These are phyloP conservation scores for Dictyostelium citrinum DNA, from an alignment of 78 protist species.

Conservation along the genomic window DNA sequence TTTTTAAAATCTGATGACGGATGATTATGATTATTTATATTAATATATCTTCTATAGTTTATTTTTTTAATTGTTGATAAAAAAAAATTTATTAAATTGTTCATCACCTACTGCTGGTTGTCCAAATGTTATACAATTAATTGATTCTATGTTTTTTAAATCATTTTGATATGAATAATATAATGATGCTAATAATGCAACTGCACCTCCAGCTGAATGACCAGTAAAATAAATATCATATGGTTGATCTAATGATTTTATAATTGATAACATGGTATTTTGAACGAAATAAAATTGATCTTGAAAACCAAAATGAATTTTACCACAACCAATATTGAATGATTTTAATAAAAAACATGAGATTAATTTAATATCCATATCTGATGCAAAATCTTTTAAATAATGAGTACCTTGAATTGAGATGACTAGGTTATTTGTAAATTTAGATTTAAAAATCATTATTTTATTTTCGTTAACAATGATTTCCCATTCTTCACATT, in stretches of 20 bases:
- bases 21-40: not conserved
- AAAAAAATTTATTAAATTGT: not conserved
- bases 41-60: not conserved
- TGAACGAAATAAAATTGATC: not conserved
- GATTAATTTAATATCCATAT: not conserved
- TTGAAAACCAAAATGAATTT: not conserved
- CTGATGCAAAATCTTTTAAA: not conserved
- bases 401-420: not conserved
- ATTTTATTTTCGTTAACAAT: not conserved
- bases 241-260: not conserved
- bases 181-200: not conserved
- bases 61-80: not conserved
- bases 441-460: not conserved
- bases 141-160: not conserved
- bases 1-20: not conserved
- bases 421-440: not conserved
- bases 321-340: not conserved
- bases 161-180: not conserved
- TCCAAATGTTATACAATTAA: slow-evolving; percentile 38
- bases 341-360: not conserved
- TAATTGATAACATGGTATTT: not conserved
- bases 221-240: slow-evolving; percentile 42
- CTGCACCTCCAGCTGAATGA: not conserved
- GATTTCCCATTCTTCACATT: not conserved
- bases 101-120: slow-evolving; percentile 6